Percentiles rank a stretch among this genome's conserved stretches.
Conservation (phyloP, 2,329 filamentous ascomycete genomes). For the Botryosphaeria agaves region DNA sequence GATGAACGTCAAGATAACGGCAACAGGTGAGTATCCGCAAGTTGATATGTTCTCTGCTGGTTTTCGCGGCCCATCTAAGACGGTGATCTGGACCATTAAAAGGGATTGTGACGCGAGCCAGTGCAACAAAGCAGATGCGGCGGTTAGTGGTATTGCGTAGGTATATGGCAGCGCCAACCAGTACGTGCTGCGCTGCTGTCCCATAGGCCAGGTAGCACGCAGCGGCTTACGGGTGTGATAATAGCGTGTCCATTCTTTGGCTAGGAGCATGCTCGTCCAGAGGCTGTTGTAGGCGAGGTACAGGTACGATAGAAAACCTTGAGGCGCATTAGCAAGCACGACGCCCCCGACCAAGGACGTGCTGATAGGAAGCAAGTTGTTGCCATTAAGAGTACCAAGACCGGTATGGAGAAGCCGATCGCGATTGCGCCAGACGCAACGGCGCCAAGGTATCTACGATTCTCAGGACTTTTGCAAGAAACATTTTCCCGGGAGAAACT, state of each 20-base stretch:
- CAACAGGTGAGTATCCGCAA: constrained; percentile 8
- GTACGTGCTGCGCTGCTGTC: constrained; percentile 21
- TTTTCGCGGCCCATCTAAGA: no score
- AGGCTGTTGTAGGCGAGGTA: constrained; percentile 29
- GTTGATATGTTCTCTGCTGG: no score
- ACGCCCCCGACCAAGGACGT: constrained; percentile 7
- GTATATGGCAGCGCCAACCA: constrained; percentile 22
- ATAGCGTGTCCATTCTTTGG: constrained; percentile 28
- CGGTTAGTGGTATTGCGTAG: constrained; percentile 19
- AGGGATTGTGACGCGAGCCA: constrained; percentile 28
- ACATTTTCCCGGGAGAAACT: not conserved
- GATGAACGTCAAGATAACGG: no score
- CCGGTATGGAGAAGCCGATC: not conserved
- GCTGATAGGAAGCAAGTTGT: not conserved
- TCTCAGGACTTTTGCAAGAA: not conserved
- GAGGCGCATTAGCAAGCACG: constrained; percentile 30
- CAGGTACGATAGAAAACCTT: constrained; percentile 26
- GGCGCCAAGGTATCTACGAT: not conserved
- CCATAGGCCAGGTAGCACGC: constrained; percentile 19
- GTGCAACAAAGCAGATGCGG: constrained; percentile 16
- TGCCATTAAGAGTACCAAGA: not conserved
- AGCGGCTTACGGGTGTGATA: constrained; percentile 11
- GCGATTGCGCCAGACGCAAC: not conserved
- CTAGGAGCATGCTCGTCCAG: constrained; percentile 28
- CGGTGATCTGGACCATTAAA: constrained; percentile 20